Base-by-base conservation (phyloP, 108 stramenopile genomes). In the Nitzschia sp. region DNA sequence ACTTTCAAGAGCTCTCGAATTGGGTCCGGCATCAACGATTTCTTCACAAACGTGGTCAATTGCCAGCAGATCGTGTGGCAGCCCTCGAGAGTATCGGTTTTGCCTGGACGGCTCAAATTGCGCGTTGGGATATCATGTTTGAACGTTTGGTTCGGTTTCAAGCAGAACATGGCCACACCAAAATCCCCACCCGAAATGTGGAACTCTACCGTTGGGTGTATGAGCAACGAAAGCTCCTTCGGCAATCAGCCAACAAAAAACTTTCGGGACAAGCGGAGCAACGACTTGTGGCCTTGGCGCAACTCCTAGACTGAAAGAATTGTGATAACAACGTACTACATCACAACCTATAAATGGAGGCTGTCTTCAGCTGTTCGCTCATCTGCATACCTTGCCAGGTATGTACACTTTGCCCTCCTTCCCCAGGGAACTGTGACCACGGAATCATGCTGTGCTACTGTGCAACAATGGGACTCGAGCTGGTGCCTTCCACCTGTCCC, bases 11-110 rank as follows among this genome's bases (percentile, higher is more conserved):
- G 12, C 67, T 75, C 7, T 39, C 65, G 7, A 54, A 44, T n/a
- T 75, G 73, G 73, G 66, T 75, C 1, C 37, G 59, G n/a, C 66
- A 68, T 42, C 65, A 66, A 56, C 64, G 73, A 39, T 75, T 65
- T 46, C 44, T 63, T 3, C 55, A 66, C 67, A 67, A 75, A 58
- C 57, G 58, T 0, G 38, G 50, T 39, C 67, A 60, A 19, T 43
- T 75, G 22, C 61, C 66, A 12, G 21, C 15, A 8, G 65, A 68
- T 22, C 38, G 73, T 12, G 25, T 75, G 10, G 43, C 51, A 48
- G 65, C 60, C 17, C 41, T 78, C 41, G 67, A 71, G 19, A 37
- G 52, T 15, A 69, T 78, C 20, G 67, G 70, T 8, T 72, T 72
- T 63, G 50, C 77, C 5, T 68, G 67, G 77, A 65, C 67, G 3